Conservation (phyloP, 371 early-diverging fungal genomes). For the Apophysomyces ossiformis region DNA sequence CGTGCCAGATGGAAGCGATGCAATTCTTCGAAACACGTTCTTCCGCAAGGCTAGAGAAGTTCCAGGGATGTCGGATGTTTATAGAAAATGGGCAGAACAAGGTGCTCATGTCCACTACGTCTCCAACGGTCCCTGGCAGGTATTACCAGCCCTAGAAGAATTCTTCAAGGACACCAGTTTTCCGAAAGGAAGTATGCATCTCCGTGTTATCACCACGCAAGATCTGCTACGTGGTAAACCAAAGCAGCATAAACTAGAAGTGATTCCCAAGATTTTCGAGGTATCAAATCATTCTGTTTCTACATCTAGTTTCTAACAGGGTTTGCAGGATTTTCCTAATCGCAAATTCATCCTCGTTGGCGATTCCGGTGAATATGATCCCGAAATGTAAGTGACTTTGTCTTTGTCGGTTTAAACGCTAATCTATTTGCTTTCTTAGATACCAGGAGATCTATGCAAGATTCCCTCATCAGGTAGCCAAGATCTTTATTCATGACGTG, state of each 20-base stretch:
- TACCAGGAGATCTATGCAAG: constrained; percentile 51
- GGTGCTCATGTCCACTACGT: constrained; percentile 54
- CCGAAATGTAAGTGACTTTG: constrained; percentile 53
- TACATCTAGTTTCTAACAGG: neutral
- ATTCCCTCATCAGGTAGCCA: constrained; percentile 59
- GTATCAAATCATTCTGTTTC: constrained; percentile 10
- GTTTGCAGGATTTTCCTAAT: constrained; percentile 49
- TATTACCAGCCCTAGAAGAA: constrained; percentile 44
- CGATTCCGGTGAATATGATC: constrained; percentile 76
- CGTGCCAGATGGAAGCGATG: constrained; percentile 48
- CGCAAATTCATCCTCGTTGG: constrained; percentile 75
- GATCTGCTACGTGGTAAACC: constrained; percentile 38
- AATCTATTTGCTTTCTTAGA: constrained; percentile 16
- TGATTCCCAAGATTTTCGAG: constrained; percentile 37
- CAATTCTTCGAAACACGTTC: constrained; percentile 50
- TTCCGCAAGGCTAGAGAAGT: constrained; percentile 45
- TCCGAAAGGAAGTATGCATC: constrained; percentile 50
- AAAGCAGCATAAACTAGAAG: constrained; percentile 44
- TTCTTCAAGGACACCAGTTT: constrained; percentile 41
- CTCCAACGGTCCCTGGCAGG: constrained; percentile 57
- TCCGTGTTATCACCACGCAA: constrained; percentile 39
- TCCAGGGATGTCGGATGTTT: constrained; percentile 48
- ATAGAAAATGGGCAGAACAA: constrained; percentile 33
- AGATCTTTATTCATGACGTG: constrained; percentile 73
- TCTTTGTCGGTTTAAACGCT: neutral